Evolutionary conservation across 345 rosid species (phyloP).

Genomic region (Bruguiera parviflora): DNA sequence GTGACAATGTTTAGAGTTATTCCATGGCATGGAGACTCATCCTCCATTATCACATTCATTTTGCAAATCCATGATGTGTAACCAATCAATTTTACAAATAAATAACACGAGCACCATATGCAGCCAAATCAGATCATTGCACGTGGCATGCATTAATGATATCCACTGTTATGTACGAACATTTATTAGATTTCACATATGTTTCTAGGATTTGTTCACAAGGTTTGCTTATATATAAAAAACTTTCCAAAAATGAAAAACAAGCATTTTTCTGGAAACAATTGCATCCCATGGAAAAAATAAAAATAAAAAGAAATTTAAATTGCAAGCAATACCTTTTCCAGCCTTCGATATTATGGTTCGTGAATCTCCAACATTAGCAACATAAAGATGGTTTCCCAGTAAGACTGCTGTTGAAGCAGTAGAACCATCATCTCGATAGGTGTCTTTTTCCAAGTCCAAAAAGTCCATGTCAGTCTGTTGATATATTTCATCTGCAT

Average conservation of each 20-base stretch:
- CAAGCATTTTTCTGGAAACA: background rate
- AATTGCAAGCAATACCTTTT: conserved; percentile 45
- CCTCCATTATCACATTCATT: no score
- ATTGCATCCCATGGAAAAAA: conserved; percentile 1
- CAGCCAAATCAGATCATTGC: no score
- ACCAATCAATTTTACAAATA: no score
- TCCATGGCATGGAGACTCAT: no score
- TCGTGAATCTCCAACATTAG: conserved; percentile 98
- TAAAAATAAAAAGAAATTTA: background rate
- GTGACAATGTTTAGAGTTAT: no score
- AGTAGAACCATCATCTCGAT: conserved; percentile 96
- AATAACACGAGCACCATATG: no score
- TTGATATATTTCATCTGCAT: conserved; percentile 82
- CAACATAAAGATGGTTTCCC: conserved; percentile 89
- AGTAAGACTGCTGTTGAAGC: conserved; percentile 95
- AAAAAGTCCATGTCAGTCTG: conserved; percentile 86
- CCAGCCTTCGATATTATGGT: conserved; percentile 89
- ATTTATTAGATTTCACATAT: no score
- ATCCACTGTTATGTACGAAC: no score
- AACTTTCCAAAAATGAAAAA: background rate
- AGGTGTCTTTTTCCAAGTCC: conserved; percentile 72
- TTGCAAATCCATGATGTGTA: no score
- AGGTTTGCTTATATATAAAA: no score
- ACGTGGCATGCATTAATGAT: no score
- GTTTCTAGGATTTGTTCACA: no score